A percentile compares a stretch with the other conserved stretches of the same genome.
phyloP scores from a whole-genome alignment of 768 basidiomycete genomes.

The Mrakia blollopis region DNA sequence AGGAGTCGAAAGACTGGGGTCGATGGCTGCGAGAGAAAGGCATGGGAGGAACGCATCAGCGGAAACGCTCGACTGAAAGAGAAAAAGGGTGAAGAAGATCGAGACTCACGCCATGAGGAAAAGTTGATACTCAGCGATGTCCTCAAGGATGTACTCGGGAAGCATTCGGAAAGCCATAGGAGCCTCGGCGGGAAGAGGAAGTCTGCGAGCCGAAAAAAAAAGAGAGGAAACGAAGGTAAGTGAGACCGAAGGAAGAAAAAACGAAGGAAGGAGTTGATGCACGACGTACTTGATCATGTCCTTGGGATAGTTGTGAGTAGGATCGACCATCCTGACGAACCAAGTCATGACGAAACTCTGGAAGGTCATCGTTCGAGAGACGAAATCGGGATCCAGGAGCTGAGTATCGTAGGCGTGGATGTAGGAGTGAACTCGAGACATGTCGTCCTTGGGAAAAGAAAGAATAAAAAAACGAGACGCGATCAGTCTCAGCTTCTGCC shows the following conservation, averaged over 20 bases:
- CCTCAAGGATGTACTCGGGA: slow-evolving; percentile 91
- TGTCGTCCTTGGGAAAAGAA: slow-evolving; percentile 53
- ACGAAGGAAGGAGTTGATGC: neutral
- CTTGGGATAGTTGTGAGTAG: slow-evolving; percentile 67
- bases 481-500: neutral
- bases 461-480: neutral
- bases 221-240: neutral
- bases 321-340: slow-evolving; percentile 86
- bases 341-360: slow-evolving; percentile 88
- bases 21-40: slow-evolving; percentile 37
- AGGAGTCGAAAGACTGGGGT: slow-evolving; percentile 74
- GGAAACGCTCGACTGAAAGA: neutral
- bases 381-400: slow-evolving; percentile 76
- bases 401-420: slow-evolving; percentile 80
- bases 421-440: slow-evolving; percentile 63
- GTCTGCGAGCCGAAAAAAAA: slow-evolving; percentile 54
- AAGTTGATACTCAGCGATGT: slow-evolving; percentile 80
- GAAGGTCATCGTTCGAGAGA: slow-evolving; percentile 72
- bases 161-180: slow-evolving; percentile 78
- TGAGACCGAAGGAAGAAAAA: neutral
- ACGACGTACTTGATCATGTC: slow-evolving; percentile 62
- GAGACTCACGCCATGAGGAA: slow-evolving; percentile 66
- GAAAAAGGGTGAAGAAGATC: neutral
- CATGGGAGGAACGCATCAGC: neutral
- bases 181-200: slow-evolving; percentile 79